phyloP scores from a whole-genome alignment of 2,329 filamentous ascomycete species.

The Fusarium odoratissimum region DNA sequence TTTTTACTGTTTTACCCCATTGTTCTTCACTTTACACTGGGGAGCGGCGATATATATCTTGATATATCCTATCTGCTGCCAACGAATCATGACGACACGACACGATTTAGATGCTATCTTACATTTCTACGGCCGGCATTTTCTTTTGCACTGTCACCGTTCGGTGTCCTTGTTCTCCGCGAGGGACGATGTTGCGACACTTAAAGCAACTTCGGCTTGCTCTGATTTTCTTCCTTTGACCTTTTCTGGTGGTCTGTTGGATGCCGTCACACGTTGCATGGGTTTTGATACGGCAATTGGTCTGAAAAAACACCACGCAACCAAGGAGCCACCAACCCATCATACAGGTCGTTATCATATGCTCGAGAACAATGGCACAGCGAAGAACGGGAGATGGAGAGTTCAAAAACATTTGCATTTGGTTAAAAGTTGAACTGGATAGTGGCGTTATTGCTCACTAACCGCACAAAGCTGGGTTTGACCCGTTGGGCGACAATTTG shows the following conservation, averaged over 20 bases:
- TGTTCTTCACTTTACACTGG: constrained; percentile 22
- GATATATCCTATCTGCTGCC: constrained; percentile 16
- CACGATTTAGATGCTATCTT: constrained; percentile 42
- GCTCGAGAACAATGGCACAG: not conserved
- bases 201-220: not conserved
- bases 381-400: not conserved
- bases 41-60: constrained; percentile 20
- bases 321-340: not conserved
- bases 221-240: not conserved
- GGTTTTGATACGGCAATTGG: not conserved
- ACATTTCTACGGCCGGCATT: constrained; percentile 33
- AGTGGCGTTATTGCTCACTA: constrained; percentile 10
- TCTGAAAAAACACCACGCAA: not conserved
- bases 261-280: not conserved
- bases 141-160: constrained; percentile 4
- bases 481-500: constrained; percentile 21
- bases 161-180: constrained; percentile 7
- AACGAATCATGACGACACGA: constrained; percentile 46
- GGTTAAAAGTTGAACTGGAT: constrained; percentile 17
- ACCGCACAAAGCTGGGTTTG: not conserved
- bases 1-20: constrained; percentile 3
- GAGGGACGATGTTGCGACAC: constrained; percentile 21
- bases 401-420: constrained; percentile 1
- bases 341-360: not conserved
- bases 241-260: not conserved